Evolutionary conservation across 352 stramenopile species (phyloP), one percentile per base, ranked within the genome.

Genomic region (Phytopythium oedochilum): DNA sequence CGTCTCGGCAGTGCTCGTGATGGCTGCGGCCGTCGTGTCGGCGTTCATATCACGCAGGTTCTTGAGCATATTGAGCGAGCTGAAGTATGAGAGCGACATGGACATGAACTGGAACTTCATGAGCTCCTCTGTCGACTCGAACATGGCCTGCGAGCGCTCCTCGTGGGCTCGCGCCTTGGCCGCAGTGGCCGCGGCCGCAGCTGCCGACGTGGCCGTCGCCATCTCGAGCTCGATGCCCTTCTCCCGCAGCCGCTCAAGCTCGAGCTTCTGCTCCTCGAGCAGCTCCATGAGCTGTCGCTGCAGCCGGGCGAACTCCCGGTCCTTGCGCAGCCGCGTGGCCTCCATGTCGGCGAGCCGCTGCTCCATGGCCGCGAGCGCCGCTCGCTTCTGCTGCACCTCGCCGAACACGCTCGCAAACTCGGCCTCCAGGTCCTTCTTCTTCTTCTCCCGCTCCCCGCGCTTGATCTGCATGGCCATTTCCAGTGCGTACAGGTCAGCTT

Each of bases 81-180:
- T 97, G 62, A 98, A 98, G 69, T 98, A 98, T 50, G 76, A 96
- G 10, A 97, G 78, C 10, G 86, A 97, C 92, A 97, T 97, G 22
- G 83, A 95, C 93, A 98, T 98, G 73, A 98, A 98, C 73, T 98
- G 91, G 63, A 98, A 98, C 74, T 98, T 98, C 86, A 98, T 97
- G 43, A 98, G 75, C 67, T 98, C 91, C 54, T 98, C 92, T 0
- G 92, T 98, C 40, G 92, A 96, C 58, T 81, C 77, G 43, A 97
- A 98, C 83, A 98, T 97, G 25, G 86, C 85, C 32, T 92, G 85
- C 9, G 85, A 93, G 20, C 85, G 75, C 60, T 81, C 78, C 63
- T 98, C 92, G 54, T 98, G 88, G 61, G 96, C 90, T 18, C 92
- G 90, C 11, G 91, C 89, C 39, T 96, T 94, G 38, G 84, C 73